These are phyloP conservation scores for Cinchona pubescens DNA, from an alignment of 257 asterid species.

Conservation along the genomic window DNA sequence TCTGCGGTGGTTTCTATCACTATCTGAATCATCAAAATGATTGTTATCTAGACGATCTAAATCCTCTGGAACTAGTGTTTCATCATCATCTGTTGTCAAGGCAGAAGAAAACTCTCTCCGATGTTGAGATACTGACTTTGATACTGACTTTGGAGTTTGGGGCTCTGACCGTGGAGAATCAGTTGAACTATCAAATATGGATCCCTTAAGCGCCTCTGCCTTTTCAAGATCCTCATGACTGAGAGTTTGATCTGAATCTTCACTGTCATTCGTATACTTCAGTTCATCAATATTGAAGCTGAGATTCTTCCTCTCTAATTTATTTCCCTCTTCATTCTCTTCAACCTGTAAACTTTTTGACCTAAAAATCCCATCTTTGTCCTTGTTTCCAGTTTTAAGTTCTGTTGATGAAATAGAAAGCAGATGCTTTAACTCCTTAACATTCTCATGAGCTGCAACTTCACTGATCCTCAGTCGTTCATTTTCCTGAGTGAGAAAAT, in stretches of 20 bases:
- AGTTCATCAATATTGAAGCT: conserved; percentile 55
- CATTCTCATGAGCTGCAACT: conserved; percentile 56
- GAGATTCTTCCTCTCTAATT: conserved; percentile 27
- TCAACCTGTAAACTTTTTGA: conserved; percentile 26
- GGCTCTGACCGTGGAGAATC: conserved; percentile 65
- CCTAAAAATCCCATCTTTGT: conserved; percentile 25
- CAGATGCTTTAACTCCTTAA: conserved; percentile 56
- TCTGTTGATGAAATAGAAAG: conserved; percentile 51
- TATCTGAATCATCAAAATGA: conserved; percentile 37
- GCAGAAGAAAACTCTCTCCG: conserved; percentile 27
- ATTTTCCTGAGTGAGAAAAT: conserved; percentile 52
- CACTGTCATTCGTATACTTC: conserved; percentile 40
- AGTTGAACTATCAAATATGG: conserved; percentile 53
- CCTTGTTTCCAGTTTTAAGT: conserved; percentile 34
- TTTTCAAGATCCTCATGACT: conserved; percentile 54
- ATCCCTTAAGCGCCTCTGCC: conserved; percentile 62
- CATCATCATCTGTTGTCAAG: conserved; percentile 36
- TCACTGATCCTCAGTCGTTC: conserved; percentile 63
- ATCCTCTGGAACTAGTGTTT: conserved; percentile 31
- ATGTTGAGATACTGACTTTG: conserved; percentile 27
- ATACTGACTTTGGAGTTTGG: conserved; percentile 36
- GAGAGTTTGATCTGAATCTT: conserved; percentile 16
- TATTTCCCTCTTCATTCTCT: conserved; percentile 7
- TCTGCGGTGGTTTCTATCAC: conserved; percentile 37
- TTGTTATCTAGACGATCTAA: conserved; percentile 25